phyloP scores from a whole-genome alignment of 1,139 yeast genomes.

The Kodamaea derodonti region DNA sequence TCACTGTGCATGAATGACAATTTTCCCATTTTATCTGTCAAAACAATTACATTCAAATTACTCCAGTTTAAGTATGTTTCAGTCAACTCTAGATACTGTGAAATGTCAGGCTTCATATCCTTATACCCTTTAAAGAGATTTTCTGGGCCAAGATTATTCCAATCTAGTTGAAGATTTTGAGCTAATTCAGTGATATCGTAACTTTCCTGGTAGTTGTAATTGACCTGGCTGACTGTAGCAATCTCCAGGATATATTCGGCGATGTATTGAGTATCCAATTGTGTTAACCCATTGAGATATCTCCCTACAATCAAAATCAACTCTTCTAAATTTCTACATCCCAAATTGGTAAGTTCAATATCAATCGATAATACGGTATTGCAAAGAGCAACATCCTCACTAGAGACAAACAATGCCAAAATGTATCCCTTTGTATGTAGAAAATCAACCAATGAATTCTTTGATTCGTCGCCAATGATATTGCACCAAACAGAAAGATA shows the following conservation, averaged over 20 bases:
- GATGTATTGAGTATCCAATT: conserved; percentile 5
- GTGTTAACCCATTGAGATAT: conserved; percentile 14
- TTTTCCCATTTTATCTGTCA: neutral
- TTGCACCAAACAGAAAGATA: conserved; percentile 46
- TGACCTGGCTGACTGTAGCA: conserved; percentile 41
- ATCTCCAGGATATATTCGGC: conserved; percentile 36
- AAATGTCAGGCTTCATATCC: conserved; percentile 18
- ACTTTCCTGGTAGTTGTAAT: conserved; percentile 36
- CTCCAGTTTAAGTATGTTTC: conserved; percentile 16
- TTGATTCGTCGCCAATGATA: conserved; percentile 57
- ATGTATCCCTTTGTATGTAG: conserved; percentile 25
- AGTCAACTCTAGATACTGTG: conserved; percentile 26
- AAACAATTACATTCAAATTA: conserved; percentile 24
- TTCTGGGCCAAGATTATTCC: conserved; percentile 20
- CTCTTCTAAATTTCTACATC: conserved; percentile 21
- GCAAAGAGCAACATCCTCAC: conserved; percentile 32
- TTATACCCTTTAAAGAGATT: conserved; percentile 38
- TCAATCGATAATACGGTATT: conserved; percentile 41
- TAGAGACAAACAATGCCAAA: conserved; percentile 33
- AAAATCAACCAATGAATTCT: conserved; percentile 39
- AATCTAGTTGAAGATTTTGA: conserved; percentile 30
- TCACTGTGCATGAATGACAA: neutral
- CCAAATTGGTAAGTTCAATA: conserved; percentile 40
- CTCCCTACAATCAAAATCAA: conserved; percentile 28
- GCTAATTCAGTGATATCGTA: conserved; percentile 44